Base-by-base conservation (phyloP, 1,284 basidiomycete species). In the Cronartium ribicola region DNA sequence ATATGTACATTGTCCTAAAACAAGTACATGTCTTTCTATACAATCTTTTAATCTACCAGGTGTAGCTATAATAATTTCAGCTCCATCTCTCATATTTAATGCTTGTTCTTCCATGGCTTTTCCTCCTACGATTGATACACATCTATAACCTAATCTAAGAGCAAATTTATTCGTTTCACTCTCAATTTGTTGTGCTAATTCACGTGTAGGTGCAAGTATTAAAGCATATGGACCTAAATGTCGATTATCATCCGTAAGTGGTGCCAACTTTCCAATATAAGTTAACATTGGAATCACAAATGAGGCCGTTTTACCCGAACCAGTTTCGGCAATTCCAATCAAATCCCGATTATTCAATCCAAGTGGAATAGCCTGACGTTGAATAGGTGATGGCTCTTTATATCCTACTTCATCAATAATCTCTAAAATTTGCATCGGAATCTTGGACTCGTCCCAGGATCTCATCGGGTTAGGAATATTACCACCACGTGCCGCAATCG, bases 241-340 rank as follows among this genome's bases (percentile, higher is more conserved):
- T 75, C 92, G 87, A 79, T 90, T 98, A 41, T 94, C 92, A 78
- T 98, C 95, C 66, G 88, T 87, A 77, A 98, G 87, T 0, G 87
- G 86, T 17, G 94, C 90, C 62, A 98, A 84, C 69, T 87, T 87
- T 37, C 88, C 88, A 78, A 98, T 98, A 83, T 97, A 98, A 40
- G 92, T 85, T 64, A 98, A 85, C 92, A 98, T 95, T 20, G 95
- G 95, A 69, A 98, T 95, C 76, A 98, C 93, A 82, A 98, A 98
- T 2, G 94, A 93, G n/a, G 94, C 95, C 14, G 95, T 98, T 85
- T 98, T 98, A 81, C 95, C 95, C 78, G 95, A 98, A 85, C 93
- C 92, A 67, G 96, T 98, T 83, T 99, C 95, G 75, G 95, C 96
- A 73, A 98, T 93, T 78, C 95, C 96, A 79, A 99, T 97, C 77